These are phyloP conservation scores for Phyllosticta paracitricarpa DNA, from an alignment of 2,329 filamentous ascomycete genomes.

Conservation along the genomic window DNA sequence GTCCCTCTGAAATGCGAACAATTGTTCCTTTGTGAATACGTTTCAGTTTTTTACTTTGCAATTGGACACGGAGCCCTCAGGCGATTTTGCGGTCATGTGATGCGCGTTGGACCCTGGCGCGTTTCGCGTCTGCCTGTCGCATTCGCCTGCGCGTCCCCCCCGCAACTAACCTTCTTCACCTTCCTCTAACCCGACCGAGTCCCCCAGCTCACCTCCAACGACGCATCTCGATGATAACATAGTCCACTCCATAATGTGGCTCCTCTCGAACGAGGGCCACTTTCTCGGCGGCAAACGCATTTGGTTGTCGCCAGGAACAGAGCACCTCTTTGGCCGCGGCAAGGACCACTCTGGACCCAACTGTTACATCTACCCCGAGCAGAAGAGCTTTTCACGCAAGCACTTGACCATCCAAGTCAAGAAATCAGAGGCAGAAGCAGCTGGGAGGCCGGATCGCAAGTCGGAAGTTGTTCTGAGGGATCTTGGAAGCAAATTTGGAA, in stretches of 20 bases:
- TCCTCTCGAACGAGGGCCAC: constrained; percentile 45
- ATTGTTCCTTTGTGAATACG: neutral
- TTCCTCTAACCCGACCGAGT: neutral
- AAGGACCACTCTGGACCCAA: constrained; percentile 45
- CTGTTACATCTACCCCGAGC: constrained; percentile 43
- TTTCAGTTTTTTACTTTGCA: neutral
- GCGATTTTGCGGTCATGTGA: neutral
- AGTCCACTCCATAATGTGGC: constrained; percentile 35
- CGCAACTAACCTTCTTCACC: neutral
- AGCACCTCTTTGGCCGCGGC: constrained; percentile 77
- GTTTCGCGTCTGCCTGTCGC: constrained; percentile 5
- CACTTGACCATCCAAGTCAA: constrained; percentile 72
- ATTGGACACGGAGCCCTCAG: neutral
- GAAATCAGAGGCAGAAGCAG: constrained; percentile 54
- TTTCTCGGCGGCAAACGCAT: constrained; percentile 55
- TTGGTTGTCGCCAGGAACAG: constrained; percentile 79
- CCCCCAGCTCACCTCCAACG: neutral
- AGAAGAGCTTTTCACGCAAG: constrained; percentile 79
- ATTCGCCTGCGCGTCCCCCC: neutral
- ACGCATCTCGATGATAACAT: neutral
- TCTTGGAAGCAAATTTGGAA: constrained; percentile 69
- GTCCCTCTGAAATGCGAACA: neutral
- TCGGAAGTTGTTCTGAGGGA: constrained; percentile 69
- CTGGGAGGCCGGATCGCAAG: constrained; percentile 43
- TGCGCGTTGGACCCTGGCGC: neutral